Evolutionary conservation across 768 basidiomycete species (phyloP).

Genomic region (Cystobasidium onofrii): DNA sequence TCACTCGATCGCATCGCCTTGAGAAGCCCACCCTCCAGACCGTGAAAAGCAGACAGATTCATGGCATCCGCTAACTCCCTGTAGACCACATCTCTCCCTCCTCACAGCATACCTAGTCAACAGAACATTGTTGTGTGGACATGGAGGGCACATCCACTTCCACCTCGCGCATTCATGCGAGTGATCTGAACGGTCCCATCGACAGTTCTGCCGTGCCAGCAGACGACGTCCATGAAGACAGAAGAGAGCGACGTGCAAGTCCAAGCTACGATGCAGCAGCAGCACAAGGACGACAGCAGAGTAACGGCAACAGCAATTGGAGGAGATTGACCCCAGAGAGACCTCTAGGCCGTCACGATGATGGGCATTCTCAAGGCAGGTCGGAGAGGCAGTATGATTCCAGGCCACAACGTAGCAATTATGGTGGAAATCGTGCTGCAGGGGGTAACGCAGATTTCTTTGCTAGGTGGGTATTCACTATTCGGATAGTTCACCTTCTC

Average conservation of each 20-base stretch:
- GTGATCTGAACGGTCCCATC: conserved; percentile 1
- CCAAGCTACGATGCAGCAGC: conserved; percentile 21
- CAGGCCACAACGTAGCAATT: background rate
- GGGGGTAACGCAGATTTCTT: conserved; percentile 14
- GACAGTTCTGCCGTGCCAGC: background rate
- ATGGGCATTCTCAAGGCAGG: background rate
- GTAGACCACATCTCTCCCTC: background rate
- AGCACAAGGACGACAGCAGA: background rate
- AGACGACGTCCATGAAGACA: background rate
- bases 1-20: background rate
- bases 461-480: conserved; percentile 8
- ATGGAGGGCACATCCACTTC: background rate
- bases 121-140: background rate
- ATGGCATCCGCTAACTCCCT: too few species aligned
- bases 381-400: conserved; percentile 15
- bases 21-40: background rate
- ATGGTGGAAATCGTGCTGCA: conserved; percentile 1
- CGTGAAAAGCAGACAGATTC: background rate
- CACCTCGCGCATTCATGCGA: conserved; percentile 2
- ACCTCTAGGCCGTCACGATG: background rate
- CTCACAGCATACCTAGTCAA: background rate
- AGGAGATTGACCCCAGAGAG: conserved; percentile 25
- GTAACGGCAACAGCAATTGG: background rate
- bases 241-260: conserved; percentile 5
- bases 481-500: background rate